A percentile compares a stretch with the other conserved stretches of the same genome.
Conservation (phyloP, 148 eudicot species). For the Gaultheria prostrata region DNA sequence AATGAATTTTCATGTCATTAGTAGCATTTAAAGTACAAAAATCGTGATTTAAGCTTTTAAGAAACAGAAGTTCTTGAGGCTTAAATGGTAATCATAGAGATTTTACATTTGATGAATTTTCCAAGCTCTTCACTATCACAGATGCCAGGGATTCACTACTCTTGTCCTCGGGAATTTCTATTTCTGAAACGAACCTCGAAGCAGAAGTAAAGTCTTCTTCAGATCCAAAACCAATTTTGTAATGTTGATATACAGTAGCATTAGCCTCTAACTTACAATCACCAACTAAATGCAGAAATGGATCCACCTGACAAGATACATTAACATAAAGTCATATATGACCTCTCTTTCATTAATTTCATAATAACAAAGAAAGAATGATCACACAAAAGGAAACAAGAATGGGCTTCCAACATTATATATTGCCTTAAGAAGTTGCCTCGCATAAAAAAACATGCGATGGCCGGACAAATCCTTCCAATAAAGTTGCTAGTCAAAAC, state of each 20-base stretch:
- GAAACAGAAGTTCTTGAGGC: not conserved
- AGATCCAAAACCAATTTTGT: conserved; percentile 57
- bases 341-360: not conserved
- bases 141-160: conserved; percentile 62
- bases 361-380: not conserved
- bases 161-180: conserved; percentile 58
- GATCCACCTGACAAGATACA: conserved; percentile 60
- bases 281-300: conserved; percentile 70
- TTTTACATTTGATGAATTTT: conserved; percentile 53
- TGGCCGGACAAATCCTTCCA: not conserved
- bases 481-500: not conserved
- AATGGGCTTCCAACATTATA: not conserved
- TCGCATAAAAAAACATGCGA: not conserved
- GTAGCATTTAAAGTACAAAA: not conserved
- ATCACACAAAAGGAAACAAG: not conserved
- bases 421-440: not conserved
- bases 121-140: conserved; percentile 58
- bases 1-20: conserved; percentile 22
- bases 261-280: conserved; percentile 77
- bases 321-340: not conserved
- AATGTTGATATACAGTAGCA: conserved; percentile 29
- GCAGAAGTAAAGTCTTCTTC: conserved; percentile 77
- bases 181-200: conserved; percentile 52
- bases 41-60: not conserved
- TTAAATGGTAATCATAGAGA: not conserved